Base-by-base conservation (phyloP, 2,329 filamentous ascomycete species). In the Colletotrichum truncatum region DNA sequence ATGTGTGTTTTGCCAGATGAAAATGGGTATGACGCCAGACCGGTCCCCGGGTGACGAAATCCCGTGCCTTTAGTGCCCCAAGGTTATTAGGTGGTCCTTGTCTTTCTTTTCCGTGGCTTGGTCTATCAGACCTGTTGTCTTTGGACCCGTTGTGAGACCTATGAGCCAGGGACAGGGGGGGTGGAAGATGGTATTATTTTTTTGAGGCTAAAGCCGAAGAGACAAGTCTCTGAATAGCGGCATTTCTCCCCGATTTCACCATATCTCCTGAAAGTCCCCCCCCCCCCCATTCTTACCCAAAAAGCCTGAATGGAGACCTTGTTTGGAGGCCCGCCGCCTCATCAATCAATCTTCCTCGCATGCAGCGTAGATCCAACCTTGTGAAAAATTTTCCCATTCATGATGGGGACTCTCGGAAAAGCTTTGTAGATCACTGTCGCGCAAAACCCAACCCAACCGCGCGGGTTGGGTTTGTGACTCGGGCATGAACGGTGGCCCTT, bases 1-100 rank as follows among this genome's bases (percentile, higher is more conserved):
- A n/a, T n/a, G n/a, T 49, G 26, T 49, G 46, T 10, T n/a, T 49
- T 34, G 26, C n/a, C n/a, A 30, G 25, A 21, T 16, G 2, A 49
- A 39, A 6, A 14, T 30, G 23, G 25, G 16, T 39, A 57, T 66
- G 63, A 66, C 63, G 63, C 63, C 63, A 66, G 63, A 45, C 51
- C 21, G 45, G 53, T 43, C 43, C 43, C 49, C 12, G 34, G 58
- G 58, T 66, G 58, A 66, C 63, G 58, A 57, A 63, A 66, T 66
- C 39, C 57, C 57, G 56, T 46, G 32, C 41, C 8, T 9, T 16
- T 49, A 28, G 45, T 8, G 32, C 10, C 41, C 59, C 36, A 21
- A 64, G 60, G 23, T 23, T 52, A 59, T 59, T 64, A 6, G 34
- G 54, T 64, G 60, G 60, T 11, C 49, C 16, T 14, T 46, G 21